These are phyloP conservation scores for Xylaria palmicola DNA, from an alignment of 495 filamentous ascomycete species.

Conservation along the genomic window DNA sequence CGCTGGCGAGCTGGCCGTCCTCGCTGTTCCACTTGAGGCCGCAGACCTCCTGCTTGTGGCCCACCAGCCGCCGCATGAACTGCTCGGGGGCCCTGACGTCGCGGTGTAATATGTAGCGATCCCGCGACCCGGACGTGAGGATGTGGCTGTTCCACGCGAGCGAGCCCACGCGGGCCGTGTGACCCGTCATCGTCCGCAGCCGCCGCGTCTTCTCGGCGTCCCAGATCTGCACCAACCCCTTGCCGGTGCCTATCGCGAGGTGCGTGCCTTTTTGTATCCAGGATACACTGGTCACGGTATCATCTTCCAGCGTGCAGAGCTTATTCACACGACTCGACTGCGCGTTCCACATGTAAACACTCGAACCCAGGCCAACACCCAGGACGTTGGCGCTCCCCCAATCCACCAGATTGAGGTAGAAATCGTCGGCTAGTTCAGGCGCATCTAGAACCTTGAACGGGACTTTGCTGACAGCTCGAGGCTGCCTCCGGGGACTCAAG, in stretches of 20 bases:
- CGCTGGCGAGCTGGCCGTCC: conserved; percentile 91
- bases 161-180: conserved; percentile 85
- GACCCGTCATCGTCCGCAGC: conserved; percentile 92
- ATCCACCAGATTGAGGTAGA: conserved; percentile 95
- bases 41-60: conserved; percentile 98
- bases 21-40: conserved; percentile 97
- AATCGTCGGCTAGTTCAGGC: conserved; percentile 93
- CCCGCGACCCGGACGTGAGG: conserved; percentile 89
- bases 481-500: conserved; percentile 81
- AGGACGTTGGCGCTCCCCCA: conserved; percentile 96
- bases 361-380: conserved; percentile 85
- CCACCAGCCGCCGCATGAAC: conserved; percentile 77
- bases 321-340: conserved; percentile 82
- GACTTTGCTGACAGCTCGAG: conserved; percentile 87
- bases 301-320: conserved; percentile 88
- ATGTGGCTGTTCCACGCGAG: conserved; percentile 98
- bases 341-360: conserved; percentile 99
- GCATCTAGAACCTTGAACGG: conserved; percentile 98
- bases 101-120: conserved; percentile 89
- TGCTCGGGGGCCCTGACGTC: conserved; percentile 94
- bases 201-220: conserved; percentile 83
- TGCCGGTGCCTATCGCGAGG: conserved; percentile 88
- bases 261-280: conserved; percentile 98
- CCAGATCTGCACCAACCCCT: conserved; percentile 96
- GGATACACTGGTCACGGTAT: conserved; percentile 91